Evolutionary conservation across 2,329 filamentous ascomycete genomes (phyloP).

Genomic region (Cladosporium velox): DNA sequence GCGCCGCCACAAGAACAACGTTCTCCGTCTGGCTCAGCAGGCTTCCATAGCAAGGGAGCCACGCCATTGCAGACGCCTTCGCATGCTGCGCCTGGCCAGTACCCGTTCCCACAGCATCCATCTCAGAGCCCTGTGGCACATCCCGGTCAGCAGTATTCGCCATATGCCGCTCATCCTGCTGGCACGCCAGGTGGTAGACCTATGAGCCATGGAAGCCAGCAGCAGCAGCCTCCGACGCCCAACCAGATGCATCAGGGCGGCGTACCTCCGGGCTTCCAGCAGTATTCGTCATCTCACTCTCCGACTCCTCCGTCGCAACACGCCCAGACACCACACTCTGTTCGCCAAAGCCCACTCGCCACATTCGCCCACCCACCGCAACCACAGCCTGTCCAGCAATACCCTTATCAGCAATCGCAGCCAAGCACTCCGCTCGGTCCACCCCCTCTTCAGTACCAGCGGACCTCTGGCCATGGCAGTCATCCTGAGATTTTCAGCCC

Average conservation of each 20-base stretch:
- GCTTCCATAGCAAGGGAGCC: constrained; percentile 30
- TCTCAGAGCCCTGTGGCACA: constrained; percentile 35
- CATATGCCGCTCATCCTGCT: constrained; percentile 29
- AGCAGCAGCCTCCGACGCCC: constrained; percentile 28
- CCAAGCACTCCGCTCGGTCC: constrained; percentile 53
- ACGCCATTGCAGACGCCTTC: constrained; percentile 35
- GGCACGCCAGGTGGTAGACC: constrained; percentile 32
- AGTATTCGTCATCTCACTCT: constrained; percentile 32
- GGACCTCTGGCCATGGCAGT: constrained; percentile 29
- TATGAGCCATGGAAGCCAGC: constrained; percentile 27
- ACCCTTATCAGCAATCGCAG: constrained; percentile 45
- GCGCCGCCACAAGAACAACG: constrained; percentile 29
- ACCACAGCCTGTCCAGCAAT: constrained; percentile 37
- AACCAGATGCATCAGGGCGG: constrained; percentile 6
- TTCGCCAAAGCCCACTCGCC: constrained; percentile 36
- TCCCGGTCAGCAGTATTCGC: constrained; percentile 24
- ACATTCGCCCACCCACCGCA: constrained; percentile 33
- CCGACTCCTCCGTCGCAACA: constrained; percentile 38
- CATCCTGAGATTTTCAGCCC: constrained; percentile 35
- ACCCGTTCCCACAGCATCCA: constrained; percentile 30
- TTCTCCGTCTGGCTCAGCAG: constrained; percentile 25
- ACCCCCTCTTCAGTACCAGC: constrained; percentile 36
- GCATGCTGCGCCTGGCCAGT: constrained; percentile 26
- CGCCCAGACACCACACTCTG: constrained; percentile 36
- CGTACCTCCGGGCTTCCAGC: constrained; percentile 9